Evolutionary conservation across 305 asterid genomes (phyloP).

Genomic region (Andrographis paniculata): DNA sequence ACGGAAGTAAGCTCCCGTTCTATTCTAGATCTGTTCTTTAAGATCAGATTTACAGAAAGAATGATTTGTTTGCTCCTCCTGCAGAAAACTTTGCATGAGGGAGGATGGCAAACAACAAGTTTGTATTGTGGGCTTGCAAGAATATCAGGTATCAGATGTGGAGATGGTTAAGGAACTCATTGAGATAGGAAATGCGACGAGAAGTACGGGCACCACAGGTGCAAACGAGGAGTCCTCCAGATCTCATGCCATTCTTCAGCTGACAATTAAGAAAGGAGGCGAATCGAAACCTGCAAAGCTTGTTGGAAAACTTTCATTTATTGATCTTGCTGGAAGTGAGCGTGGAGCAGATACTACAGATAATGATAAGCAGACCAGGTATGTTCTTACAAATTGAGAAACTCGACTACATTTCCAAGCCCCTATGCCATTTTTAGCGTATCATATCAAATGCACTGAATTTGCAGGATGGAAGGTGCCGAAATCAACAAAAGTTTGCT

Average conservation of each 20-base stretch:
- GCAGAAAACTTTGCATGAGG: conserved; percentile 97
- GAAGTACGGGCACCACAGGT: conserved; percentile 98
- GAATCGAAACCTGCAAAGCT: conserved; percentile 86
- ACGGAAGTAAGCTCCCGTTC: conserved; percentile 56
- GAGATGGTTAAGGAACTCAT: conserved; percentile 88
- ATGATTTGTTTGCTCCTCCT: not conserved
- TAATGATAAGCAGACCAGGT: conserved; percentile 47
- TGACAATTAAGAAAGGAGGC: conserved; percentile 77
- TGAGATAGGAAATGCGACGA: conserved; percentile 84
- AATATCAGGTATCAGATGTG: conserved; percentile 82
- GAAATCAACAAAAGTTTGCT: conserved; percentile 80
- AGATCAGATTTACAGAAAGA: not conserved
- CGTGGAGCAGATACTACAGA: conserved; percentile 99
- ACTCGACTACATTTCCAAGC: too few species aligned
- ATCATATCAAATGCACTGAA: not conserved
- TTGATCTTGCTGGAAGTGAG: conserved; percentile 99
- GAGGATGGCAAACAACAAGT: conserved; percentile 99
- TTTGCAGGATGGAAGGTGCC: conserved; percentile 61
- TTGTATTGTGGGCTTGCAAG: conserved; percentile 96
- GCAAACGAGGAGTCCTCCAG: conserved; percentile 31
- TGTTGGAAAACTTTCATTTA: conserved; percentile 95
- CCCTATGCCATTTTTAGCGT: too few species aligned
- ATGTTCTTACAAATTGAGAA: too few species aligned
- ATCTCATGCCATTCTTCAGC: conserved; percentile 99
- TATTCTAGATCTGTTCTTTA: not conserved